Evolutionary conservation across 176 grass and related monocot genomes (phyloP).

Genomic region (Dactylis glomerata): DNA sequence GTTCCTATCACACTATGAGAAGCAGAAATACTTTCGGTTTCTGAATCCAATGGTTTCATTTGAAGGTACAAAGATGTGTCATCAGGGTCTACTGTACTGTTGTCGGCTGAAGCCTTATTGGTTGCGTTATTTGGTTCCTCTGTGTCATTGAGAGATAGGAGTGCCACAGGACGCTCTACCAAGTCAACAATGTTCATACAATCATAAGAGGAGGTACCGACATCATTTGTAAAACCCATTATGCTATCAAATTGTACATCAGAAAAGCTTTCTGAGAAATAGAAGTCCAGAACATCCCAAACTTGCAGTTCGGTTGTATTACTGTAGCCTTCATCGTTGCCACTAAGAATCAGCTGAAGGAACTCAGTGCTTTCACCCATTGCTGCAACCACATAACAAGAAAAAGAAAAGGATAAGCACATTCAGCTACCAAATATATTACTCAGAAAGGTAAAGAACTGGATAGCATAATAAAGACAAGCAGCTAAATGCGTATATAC

Average conservation of each 20-base stretch:
- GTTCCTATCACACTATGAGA: conserved; percentile 41
- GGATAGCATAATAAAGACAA: conserved; percentile 16
- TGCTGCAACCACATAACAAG: conserved; percentile 40
- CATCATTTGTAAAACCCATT: conserved; percentile 82
- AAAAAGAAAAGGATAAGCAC: conserved; percentile 19
- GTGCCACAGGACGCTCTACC: conserved; percentile 63
- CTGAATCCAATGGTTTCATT: conserved; percentile 44
- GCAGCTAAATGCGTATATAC: neutral
- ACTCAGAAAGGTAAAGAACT: neutral
- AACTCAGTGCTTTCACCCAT: conserved; percentile 52
- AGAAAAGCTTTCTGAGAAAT: conserved; percentile 66
- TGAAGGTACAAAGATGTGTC: conserved; percentile 79
- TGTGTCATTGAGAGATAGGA: conserved; percentile 61
- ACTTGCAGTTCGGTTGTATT: conserved; percentile 55
- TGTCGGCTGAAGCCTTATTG: conserved; percentile 15
- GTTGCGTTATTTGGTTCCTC: conserved; percentile 25
- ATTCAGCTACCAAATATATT: conserved; percentile 25
- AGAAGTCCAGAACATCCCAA: conserved; percentile 77
- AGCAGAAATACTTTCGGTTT: conserved; percentile 39
- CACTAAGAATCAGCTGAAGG: conserved; percentile 70
- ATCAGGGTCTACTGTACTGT: conserved; percentile 41
- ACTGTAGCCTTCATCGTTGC: conserved; percentile 64
- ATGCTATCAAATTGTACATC: conserved; percentile 68
- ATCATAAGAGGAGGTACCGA: conserved; percentile 44
- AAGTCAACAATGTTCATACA: conserved; percentile 57